Conservation (phyloP, 768 basidiomycete genomes). For the Mycena filopes region DNA sequence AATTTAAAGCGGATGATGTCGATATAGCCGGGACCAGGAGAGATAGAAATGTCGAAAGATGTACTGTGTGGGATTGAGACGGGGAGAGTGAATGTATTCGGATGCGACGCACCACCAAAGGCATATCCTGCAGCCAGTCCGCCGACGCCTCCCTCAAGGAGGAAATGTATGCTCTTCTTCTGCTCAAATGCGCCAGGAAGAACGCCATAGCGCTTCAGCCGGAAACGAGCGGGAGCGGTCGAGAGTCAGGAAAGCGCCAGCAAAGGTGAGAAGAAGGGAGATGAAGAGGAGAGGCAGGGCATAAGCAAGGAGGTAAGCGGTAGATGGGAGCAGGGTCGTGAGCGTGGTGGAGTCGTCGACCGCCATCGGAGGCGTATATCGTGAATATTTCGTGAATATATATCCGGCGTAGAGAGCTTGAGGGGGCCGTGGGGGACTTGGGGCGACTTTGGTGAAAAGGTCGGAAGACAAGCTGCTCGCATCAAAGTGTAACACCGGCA, state of each 20-base stretch:
- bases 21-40: slow-evolving; percentile 66
- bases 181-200: slow-evolving; percentile 48
- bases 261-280: slow-evolving; percentile 66
- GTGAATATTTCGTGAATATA: slow-evolving; percentile 10
- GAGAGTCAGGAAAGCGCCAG: slow-evolving; percentile 78
- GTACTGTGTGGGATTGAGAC: slow-evolving; percentile 6
- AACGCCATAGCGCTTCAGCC: slow-evolving; percentile 47
- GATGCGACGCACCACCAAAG: slow-evolving; percentile 62
- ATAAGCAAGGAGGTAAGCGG: slow-evolving; percentile 65
- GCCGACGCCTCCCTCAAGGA: slow-evolving; percentile 71
- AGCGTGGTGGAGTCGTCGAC: slow-evolving; percentile 38
- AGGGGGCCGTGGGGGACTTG: background rate
- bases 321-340: slow-evolving; percentile 56
- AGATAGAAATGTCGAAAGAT: slow-evolving; percentile 60
- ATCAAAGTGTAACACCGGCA: slow-evolving; percentile 17
- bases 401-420: background rate
- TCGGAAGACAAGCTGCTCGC: slow-evolving; percentile 11
- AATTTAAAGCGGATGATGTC: slow-evolving; percentile 52
- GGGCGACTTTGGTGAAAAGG: background rate
- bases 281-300: slow-evolving; percentile 68
- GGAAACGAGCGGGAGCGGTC: slow-evolving; percentile 75
- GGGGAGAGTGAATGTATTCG: background rate
- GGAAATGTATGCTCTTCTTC: slow-evolving; percentile 46
- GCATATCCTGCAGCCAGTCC: slow-evolving; percentile 67
- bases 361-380: slow-evolving; percentile 26